Percentiles rank a stretch among this genome's conserved stretches.
Evolutionary conservation across 139 green algal species (phyloP).

Genomic region (Closterium sp.): DNA sequence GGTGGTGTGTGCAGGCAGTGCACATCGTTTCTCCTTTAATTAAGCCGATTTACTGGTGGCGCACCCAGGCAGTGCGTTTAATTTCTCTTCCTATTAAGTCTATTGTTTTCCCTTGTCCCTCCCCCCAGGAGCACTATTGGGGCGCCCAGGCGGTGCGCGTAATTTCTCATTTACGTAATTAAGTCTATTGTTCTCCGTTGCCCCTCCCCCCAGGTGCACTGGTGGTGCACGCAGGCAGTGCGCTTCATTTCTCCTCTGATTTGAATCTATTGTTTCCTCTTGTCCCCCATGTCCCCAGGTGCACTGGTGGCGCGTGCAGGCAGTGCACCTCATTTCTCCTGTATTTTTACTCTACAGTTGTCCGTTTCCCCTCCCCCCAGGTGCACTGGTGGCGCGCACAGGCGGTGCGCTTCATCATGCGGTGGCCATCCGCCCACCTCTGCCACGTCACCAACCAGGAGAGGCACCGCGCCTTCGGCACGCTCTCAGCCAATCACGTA

Average conservation of each 20-base stretch:
- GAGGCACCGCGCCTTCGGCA: neutral
- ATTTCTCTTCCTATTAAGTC: neutral
- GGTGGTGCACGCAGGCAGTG: slow-evolving; percentile 8
- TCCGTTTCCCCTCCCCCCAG: too few relatives aligned
- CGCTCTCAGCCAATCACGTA: neutral
- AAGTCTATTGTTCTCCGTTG: too few relatives aligned
- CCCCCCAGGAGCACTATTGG: neutral
- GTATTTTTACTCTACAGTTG: too few relatives aligned
- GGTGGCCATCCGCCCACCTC: slow-evolving; percentile 26
- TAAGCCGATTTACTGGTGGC: neutral
- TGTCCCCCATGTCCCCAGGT: neutral
- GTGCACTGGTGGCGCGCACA: neutral
- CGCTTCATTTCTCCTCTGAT: too few relatives aligned
- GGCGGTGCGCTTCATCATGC: slow-evolving; percentile 25
- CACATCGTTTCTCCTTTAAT: neutral
- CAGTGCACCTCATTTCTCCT: too few relatives aligned
- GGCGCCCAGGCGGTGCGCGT: too few relatives aligned
- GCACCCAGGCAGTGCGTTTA: too few relatives aligned
- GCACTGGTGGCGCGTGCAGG: too few relatives aligned
- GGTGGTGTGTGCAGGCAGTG: too few relatives aligned
- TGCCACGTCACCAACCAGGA: slow-evolving; percentile 33
- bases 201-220: too few relatives aligned
- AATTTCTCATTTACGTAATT: too few relatives aligned
- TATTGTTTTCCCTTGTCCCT: slow-evolving; percentile 14
- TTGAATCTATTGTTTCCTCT: too few relatives aligned